Evolutionary conservation across 1,284 basidiomycete species (phyloP).

Genomic region (Ustilago lituana): DNA sequence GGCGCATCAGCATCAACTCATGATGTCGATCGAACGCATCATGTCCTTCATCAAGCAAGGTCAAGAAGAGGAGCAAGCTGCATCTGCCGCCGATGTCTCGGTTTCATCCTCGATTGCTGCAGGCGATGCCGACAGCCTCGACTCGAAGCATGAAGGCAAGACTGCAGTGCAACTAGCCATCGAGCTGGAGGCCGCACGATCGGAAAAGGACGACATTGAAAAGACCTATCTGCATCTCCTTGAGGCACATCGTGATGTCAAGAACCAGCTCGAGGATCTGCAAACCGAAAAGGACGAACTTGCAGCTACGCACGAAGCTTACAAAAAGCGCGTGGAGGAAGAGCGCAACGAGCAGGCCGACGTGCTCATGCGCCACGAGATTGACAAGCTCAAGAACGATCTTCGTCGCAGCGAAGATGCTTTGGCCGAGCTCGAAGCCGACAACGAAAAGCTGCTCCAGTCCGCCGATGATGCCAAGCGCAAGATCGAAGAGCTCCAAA

Average conservation of each 20-base stretch:
- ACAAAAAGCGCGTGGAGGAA: slow-evolving; percentile 49
- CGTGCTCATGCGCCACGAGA: slow-evolving; percentile 51
- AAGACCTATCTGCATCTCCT: slow-evolving; percentile 79
- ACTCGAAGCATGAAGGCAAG: slow-evolving; percentile 20
- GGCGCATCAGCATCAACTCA: slow-evolving; percentile 81
- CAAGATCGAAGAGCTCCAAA: slow-evolving; percentile 80
- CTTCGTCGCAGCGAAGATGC: slow-evolving; percentile 57
- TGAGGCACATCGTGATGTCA: slow-evolving; percentile 79
- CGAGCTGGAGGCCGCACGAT: slow-evolving; percentile 74
- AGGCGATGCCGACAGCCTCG: neutral
- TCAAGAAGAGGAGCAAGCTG: slow-evolving; percentile 28
- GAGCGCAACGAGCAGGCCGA: slow-evolving; percentile 48
- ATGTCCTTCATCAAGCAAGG: slow-evolving; percentile 38
- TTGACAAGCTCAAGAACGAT: slow-evolving; percentile 54
- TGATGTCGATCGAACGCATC: slow-evolving; percentile 72
- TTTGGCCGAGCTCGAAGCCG: slow-evolving; percentile 54
- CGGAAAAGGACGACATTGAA: slow-evolving; percentile 72
- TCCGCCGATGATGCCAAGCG: slow-evolving; percentile 32
- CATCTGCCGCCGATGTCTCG: slow-evolving; percentile 20
- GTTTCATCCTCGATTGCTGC: slow-evolving; percentile 11
- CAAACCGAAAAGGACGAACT: slow-evolving; percentile 48
- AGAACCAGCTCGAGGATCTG: slow-evolving; percentile 72
- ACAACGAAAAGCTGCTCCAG: slow-evolving; percentile 50
- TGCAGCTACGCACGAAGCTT: slow-evolving; percentile 26
- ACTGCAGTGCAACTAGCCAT: slow-evolving; percentile 70